A percentile compares a stretch with the other conserved stretches of the same genome.
Conservation (phyloP, 1,284 basidiomycete species). For the Ceratobasidium sp. region DNA sequence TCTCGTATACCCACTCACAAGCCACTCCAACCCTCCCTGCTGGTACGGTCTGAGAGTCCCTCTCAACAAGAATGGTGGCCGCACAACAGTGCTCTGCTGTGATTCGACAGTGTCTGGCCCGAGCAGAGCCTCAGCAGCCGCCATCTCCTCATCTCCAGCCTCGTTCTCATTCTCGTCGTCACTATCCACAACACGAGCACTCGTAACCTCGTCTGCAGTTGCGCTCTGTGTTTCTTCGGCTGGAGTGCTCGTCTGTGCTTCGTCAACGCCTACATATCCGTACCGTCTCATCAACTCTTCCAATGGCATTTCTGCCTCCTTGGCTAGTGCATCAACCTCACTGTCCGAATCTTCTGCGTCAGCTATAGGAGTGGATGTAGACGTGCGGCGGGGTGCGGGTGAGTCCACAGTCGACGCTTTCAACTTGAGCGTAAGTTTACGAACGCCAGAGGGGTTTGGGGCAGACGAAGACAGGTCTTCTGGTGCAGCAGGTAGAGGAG, state of each 20-base stretch:
- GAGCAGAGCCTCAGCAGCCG: slow-evolving; percentile 41
- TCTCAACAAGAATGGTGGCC: slow-evolving; percentile 84
- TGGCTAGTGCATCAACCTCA: slow-evolving; percentile 63
- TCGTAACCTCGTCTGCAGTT: slow-evolving; percentile 24
- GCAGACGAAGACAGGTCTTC: slow-evolving; percentile 47
- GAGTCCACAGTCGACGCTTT: slow-evolving; percentile 56
- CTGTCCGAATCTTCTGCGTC: slow-evolving; percentile 58
- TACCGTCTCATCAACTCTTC: slow-evolving; percentile 66
- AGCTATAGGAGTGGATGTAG: neutral
- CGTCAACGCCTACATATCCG: slow-evolving; percentile 56
- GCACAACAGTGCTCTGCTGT: slow-evolving; percentile 59
- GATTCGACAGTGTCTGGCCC: slow-evolving; percentile 42
- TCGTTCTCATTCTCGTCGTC: slow-evolving; percentile 46
- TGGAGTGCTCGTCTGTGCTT: slow-evolving; percentile 39
- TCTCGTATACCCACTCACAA: slow-evolving; percentile 88
- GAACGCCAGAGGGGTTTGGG: slow-evolving; percentile 57
- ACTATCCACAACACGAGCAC: slow-evolving; percentile 50
- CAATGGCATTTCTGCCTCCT: slow-evolving; percentile 65
- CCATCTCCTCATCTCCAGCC: slow-evolving; percentile 42
- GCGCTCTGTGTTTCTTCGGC: neutral
- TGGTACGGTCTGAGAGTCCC: slow-evolving; percentile 94
- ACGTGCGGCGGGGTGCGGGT: neutral
- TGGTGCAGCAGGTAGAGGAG: slow-evolving; percentile 48
- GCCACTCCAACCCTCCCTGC: slow-evolving; percentile 94
- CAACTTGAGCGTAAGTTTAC: slow-evolving; percentile 60